Conservation (phyloP, 1,284 basidiomycete genomes). For the Fomitopsis palustris region DNA sequence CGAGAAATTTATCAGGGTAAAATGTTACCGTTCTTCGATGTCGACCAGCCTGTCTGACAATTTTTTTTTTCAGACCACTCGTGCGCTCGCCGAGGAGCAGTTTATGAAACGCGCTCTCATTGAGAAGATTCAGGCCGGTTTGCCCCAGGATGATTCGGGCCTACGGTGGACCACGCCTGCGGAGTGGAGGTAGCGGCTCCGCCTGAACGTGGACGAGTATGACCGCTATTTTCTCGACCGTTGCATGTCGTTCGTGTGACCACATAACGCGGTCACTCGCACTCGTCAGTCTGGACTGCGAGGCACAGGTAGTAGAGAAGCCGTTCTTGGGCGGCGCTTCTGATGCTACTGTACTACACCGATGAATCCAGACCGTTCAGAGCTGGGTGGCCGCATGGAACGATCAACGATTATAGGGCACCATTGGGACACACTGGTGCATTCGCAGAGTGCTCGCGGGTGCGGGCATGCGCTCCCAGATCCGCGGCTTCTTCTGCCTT, state of each 20-base stretch:
- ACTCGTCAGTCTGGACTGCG: neutral
- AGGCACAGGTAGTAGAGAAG: neutral
- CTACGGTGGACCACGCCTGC: constrained; percentile 15
- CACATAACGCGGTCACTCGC: neutral
- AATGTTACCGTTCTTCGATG: constrained; percentile 24
- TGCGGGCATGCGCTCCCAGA: constrained; percentile 1
- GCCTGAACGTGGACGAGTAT: neutral
- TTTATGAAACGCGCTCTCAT: constrained; percentile 91
- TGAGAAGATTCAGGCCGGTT: constrained; percentile 76
- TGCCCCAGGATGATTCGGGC: constrained; percentile 48
- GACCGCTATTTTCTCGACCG: neutral
- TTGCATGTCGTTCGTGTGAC: neutral
- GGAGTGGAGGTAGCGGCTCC: constrained; percentile 14
- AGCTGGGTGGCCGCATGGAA: neutral
- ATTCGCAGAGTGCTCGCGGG: constrained; percentile 3
- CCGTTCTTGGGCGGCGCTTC: neutral
- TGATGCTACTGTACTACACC: neutral
- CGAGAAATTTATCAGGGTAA: constrained; percentile 85
- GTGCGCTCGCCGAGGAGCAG: constrained; percentile 89
- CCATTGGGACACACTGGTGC: constrained; percentile 1
- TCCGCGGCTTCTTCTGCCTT: constrained; percentile 5
- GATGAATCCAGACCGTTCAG: neutral
- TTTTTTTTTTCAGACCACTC: constrained; percentile 59
- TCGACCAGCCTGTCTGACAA: neutral
- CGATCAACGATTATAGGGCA: neutral